Evolutionary conservation across 2,329 filamentous ascomycete species (phyloP), one percentile per base, ranked within the genome.

Genomic region (Aspergillus fischeri): DNA sequence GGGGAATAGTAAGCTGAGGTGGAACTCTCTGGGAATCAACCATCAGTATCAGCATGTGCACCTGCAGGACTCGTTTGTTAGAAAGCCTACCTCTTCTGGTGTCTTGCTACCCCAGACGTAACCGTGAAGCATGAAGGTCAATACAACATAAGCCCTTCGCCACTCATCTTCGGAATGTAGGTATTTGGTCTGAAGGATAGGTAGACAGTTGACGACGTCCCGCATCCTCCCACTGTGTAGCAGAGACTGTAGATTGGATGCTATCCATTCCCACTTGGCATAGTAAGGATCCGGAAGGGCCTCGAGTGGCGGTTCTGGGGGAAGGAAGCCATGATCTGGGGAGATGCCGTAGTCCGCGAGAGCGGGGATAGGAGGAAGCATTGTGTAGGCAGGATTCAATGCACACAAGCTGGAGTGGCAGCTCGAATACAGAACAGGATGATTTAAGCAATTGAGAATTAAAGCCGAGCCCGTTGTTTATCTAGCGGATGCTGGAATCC

Each of bases 201-300:
- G 92, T 59, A 99, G 82, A 48, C 83, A 81, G 65, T 97, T 88
- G 58, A 97, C 84, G 59, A 92, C 85, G 52, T 86, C 83, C 49
- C 91, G 87, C 61, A 99, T 80, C 59, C 92, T 87, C 73, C 89
- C 91, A 75, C 88, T 95, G 56, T 97, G 82, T 52, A 97, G 86
- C 58, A 97, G 80, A 11, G 87, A 86, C 76, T 97, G 94, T 29
- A 99, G 81, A 69, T 96, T 97, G 64, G 87, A 84, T 35, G 88
- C 85, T 51, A 97, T 83, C 49, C 88, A 85, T 77, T 99, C 94
- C 94, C 94, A 99, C 70, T 91, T 91, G 74, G 90, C 87, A 76
- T 97, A 99, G 79, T 97, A 97, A 2, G 89, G 84, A 70, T 97
- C 90, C 9, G 92, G 89, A 14, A 99, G 85, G 55, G 85, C 80